phyloP scores from a whole-genome alignment of 2,329 filamentous ascomycete species.

The Aureobasidium sp. region DNA sequence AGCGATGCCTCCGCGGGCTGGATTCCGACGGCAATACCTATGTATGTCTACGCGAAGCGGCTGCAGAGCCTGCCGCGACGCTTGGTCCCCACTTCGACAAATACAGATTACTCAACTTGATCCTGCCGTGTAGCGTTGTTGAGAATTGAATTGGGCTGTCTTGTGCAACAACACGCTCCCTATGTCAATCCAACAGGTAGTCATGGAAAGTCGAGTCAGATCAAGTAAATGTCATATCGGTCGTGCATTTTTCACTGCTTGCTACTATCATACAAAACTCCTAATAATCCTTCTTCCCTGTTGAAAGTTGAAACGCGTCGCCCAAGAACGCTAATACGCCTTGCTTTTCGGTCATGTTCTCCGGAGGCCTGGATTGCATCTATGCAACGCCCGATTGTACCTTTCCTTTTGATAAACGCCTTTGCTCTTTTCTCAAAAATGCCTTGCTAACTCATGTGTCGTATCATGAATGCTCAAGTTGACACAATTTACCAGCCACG shows the following conservation, averaged over 20 bases:
- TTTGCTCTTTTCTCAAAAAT: background rate
- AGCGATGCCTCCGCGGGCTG: too few relatives aligned
- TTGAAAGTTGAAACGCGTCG: too few relatives aligned
- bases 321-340: conserved; percentile 8
- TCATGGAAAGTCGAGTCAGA: background rate
- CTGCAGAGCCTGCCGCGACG: too few relatives aligned
- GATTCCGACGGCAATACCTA: too few relatives aligned
- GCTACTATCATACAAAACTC: background rate
- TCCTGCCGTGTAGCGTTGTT: background rate
- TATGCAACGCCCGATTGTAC: background rate
- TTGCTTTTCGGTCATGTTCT: background rate
- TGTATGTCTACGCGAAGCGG: too few relatives aligned
- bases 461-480: background rate
- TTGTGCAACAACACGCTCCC: background rate
- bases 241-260: background rate
- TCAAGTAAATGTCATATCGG: background rate
- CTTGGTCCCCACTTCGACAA: too few relatives aligned
- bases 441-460: background rate
- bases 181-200: background rate
- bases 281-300: too few relatives aligned
- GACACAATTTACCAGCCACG: conserved; percentile 91
- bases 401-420: background rate
- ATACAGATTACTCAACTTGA: background rate
- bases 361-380: background rate
- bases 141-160: background rate